A percentile compares a stretch with the other conserved stretches of the same genome.
phyloP scores from a whole-genome alignment of 176 grass and related monocot species.

The Cenchrus purpureus region DNA sequence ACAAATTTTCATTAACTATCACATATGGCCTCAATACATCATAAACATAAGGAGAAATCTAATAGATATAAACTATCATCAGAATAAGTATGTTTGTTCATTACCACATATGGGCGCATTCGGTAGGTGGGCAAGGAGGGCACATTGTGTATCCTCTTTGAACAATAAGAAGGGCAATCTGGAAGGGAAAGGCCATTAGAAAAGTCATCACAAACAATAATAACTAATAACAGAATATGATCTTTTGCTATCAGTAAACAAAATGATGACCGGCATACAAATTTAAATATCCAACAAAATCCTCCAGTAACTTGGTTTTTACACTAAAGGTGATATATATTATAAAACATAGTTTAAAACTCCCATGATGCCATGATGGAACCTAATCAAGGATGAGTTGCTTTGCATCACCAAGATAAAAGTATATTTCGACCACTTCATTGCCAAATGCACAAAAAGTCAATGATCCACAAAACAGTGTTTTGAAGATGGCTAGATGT shows the following conservation, averaged over 20 bases:
- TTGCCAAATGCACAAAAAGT: slow-evolving; percentile 27
- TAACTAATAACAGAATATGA: slow-evolving; percentile 9
- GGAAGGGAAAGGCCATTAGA: slow-evolving; percentile 39
- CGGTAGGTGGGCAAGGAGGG: slow-evolving; percentile 85
- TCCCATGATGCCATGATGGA: not conserved
- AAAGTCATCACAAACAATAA: slow-evolving; percentile 10
- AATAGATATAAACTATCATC: slow-evolving; percentile 28
- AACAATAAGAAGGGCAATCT: slow-evolving; percentile 98
- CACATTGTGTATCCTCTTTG: slow-evolving; percentile 91
- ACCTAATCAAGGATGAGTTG: not conserved
- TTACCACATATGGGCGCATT: slow-evolving; percentile 99
- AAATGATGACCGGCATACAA: slow-evolving; percentile 20
- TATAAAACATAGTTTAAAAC: not conserved
- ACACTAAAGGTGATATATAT: slow-evolving; percentile 35
- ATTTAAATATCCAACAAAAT: slow-evolving; percentile 13
- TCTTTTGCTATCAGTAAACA: slow-evolving; percentile 23
- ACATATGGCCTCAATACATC: not conserved
- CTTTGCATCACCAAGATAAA: slow-evolving; percentile 17
- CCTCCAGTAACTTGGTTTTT: not conserved
- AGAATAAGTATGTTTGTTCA: slow-evolving; percentile 42
- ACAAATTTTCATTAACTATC: not conserved
- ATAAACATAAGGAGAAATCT: slow-evolving; percentile 12
- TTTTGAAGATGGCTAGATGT: not conserved
- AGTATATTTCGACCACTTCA: slow-evolving; percentile 19
- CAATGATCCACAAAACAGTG: slow-evolving; percentile 8